Base-by-base conservation (phyloP, 495 filamentous ascomycete genomes). In the Annulohypoxylon nitens region DNA sequence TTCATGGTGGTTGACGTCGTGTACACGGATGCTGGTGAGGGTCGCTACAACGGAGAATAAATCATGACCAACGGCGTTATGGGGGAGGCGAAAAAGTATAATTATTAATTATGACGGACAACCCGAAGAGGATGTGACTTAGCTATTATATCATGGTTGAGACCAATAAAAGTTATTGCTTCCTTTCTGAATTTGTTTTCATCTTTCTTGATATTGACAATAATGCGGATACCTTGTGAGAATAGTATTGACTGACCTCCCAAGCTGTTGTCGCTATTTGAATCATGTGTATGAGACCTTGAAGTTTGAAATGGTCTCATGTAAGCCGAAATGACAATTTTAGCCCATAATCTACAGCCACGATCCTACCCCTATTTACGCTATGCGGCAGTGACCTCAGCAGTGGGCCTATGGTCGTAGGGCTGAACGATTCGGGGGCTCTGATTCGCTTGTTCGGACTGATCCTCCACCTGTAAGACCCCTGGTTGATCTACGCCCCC, bases 1-100 rank as follows among this genome's bases (percentile, higher is more conserved):
- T 84, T 78, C 72, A 79, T 81, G 77, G 61, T 79, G 3, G 77
- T 82, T 30, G 69, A 80, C 50, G 69, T 83, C 20, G 62, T 80
- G 41, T 79, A 79, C 39, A 79, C 81, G 61, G 48, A 58, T 30
- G 72, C 67, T 3, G 77, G 75, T 23, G 67, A 78, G n/a, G 76
- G 74, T n/a, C 68, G 67, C 33, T 73, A 76, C 54, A 78, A 76
- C 26, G 68, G 60, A 64, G 37, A 62, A 18, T 78, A 63, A 70
- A 34, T 48, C 61, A 7, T 34, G 11, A 26, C n/a, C 11, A 23
- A 20, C 3, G 39, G 18, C 48, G 48, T 33, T 14, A 23, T 37
- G 48, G 30, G 12, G 62, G 30, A 23, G 36, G 37, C 23, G 25
- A 55, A 41, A 59, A 34, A 4, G 58, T 61, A 60, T 58, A n/a